Evolutionary conservation across 208 protist genomes (phyloP).

Genomic region (Entamoeba nuttalli): DNA sequence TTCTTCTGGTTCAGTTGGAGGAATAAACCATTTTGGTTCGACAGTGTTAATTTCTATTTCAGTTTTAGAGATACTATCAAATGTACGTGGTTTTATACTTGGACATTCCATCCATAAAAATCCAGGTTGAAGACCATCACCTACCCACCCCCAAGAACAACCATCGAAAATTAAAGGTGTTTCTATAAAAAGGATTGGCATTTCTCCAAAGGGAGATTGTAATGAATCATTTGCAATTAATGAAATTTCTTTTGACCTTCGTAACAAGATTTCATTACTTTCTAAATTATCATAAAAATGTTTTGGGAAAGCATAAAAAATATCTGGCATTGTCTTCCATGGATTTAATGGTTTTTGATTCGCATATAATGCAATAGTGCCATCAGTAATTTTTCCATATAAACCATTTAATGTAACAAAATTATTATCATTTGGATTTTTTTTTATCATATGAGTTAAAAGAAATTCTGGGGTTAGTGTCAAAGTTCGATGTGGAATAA

Average conservation of each 20-base stretch:
- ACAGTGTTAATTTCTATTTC: background rate
- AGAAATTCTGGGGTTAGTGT: background rate
- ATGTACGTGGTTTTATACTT: background rate
- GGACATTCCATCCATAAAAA: background rate
- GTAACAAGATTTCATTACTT: background rate
- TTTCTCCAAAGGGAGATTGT: background rate
- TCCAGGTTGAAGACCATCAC: background rate
- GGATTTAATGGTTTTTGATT: background rate
- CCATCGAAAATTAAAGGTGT: background rate
- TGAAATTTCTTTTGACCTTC: background rate
- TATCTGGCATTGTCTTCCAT: background rate
- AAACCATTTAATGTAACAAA: background rate
- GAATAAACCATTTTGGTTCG: background rate
- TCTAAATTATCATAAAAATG: background rate
- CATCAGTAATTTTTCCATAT: background rate
- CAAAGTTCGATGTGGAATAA: background rate
- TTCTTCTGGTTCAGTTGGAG: background rate
- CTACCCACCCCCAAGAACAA: background rate
- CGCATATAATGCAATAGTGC: background rate
- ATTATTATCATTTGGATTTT: background rate
- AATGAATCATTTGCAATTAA: background rate
- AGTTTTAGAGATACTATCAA: background rate
- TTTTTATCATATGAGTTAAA: background rate
- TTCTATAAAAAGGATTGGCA: background rate
- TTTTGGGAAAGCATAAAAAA: background rate